Base-by-base conservation (phyloP, 176 grass and related monocot genomes). In the Triticum turgidum region DNA sequence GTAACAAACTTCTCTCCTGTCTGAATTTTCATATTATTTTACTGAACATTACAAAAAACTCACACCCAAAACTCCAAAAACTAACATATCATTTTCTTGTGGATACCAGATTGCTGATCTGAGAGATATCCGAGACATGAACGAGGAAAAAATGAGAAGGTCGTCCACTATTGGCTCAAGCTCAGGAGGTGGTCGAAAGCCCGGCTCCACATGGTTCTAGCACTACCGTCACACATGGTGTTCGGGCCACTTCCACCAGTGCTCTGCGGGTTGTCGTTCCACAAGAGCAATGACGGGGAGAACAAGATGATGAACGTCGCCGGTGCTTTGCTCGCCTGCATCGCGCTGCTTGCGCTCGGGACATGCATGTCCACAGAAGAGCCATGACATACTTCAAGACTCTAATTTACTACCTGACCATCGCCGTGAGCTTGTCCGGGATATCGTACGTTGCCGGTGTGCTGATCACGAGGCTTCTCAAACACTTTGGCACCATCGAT, bases 211-310 rank as follows among this genome's bases (percentile, higher is more conserved):
- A 73, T 90, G 56, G 22, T 85, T 35, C 69, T 92, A 12, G 96
- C 93, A 14, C 24, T 95, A 41, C 24, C 89, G 22, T 94, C 96
- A 49, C 94, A 95, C 80, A 75, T 98, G 24, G 9, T 98, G 30
- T 86, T 85, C 9, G 96, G 5, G 34, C 34, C 34, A 34, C 34
- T 34, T 34, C 34, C 34, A 34, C 34, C 29, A 30, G 29, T 30
- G 29, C 29, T 30, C 29, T 30, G 29, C 29, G 29, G 29, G 29
- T 30, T 30, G 34, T 34, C 34, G 34, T 34, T 34, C 34, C 34
- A 4, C 35, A 1, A 37, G 35, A 37, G 35, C 35, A 37, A 37
- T 37, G 35, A 37, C 6, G 35, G 35, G 35, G 32, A 82, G 75
- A 88, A 89, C 24, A 96, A 98, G 87, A 83, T 96, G 63, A 77